Base-by-base conservation (phyloP, 768 basidiomycete genomes). In the Leccinum subgranulosum region DNA sequence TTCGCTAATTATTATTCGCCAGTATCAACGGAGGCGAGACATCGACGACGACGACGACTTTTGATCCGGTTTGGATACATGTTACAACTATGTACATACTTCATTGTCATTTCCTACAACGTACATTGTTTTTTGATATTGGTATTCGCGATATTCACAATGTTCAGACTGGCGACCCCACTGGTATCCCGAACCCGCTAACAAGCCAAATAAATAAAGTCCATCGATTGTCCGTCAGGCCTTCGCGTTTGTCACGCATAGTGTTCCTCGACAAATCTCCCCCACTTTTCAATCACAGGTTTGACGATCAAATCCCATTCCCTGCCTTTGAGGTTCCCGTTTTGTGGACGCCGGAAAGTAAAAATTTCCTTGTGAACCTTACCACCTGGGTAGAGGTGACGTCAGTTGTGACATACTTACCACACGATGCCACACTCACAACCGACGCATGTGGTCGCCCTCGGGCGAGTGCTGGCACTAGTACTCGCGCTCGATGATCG, bases 251-350 rank as follows among this genome's bases (percentile, higher is more conserved):
- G 28, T 74, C 65, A 67, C 31, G 61, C n/a, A 9, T 74, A 74
- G 52, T 67, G 63, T 60, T 72, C 67, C 50, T 66, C 57, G n/a
- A 82, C 76, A 58, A 89, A 93, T 27, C 59, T 75, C 2, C 87
- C 91, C 91, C 91, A 93, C 51, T 83, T 83, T 67, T 88, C 83
- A 51, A 93, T 82, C 6, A 92, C 83, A 43, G 88, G 88, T 60
- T 82, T 84, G 39, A 93, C 87, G 29, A 92, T 77, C 12, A 71
- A 59, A 53, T 90, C 86, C 86, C 87, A 92, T 70, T 92, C 92
- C 60, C 76, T 82, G 7, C 84, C 85, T 58, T 81, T 77, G 64
- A 84, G 81, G 31, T 56, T 68, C 0, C 88, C 88, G 9, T 66
- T 70, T 39, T 68, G 73, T 51, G 84, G 79, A 46, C 84, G 80